Evolutionary conservation across 2,329 filamentous ascomycete genomes (phyloP), one percentile per base, ranked within the genome.

Genomic region (Penicillium hesseltinei): DNA sequence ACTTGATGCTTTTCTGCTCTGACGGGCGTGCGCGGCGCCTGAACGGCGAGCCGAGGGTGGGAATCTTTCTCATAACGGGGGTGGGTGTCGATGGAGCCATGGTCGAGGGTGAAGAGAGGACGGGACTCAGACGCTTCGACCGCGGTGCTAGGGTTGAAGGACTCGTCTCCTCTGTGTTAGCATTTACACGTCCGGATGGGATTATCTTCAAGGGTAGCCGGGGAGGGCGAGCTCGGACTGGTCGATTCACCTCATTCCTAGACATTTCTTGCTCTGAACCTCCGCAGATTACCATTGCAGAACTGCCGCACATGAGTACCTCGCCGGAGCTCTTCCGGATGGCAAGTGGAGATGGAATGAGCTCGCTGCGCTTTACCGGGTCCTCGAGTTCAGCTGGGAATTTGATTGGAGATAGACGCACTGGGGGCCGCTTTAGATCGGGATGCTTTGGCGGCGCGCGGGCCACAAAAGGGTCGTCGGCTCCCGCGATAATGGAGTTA

Each of bases 321-420:
- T 58, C 58, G 10, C 54, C 53, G 35, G 51, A 54, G 8, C 50
- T 27, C 57, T 71, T 72, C 21, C 58, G 60, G 7, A 73, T 58
- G 6, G 59, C 58, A 13, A 74, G 62, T 2, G 71, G 71, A 17
- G 61, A 58, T 2, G 71, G 71, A 36, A 68, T 57, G 19, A 71
- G 59, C 3, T 25, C 27, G 11, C 44, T 40, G 9, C 31, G 52
- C 51, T 59, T 60, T 10, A 27, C 9, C 2, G 51, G 44, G 13
- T 60, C 54, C 7, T 56, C 47, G 2, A 51, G 5, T n/a, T 35
- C 35, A 21, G 42, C 25, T 21, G 52, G 51, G 15, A 51, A 52
- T 19, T 45, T 51, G 48, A 53, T 29, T 1, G 58, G 51, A 19
- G 55, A 56, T 4, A 60, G 17, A 19, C 29, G 54, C 13, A 36